phyloP scores from a whole-genome alignment of 2,329 filamentous ascomycete genomes.

The Niveomyces coronatus region DNA sequence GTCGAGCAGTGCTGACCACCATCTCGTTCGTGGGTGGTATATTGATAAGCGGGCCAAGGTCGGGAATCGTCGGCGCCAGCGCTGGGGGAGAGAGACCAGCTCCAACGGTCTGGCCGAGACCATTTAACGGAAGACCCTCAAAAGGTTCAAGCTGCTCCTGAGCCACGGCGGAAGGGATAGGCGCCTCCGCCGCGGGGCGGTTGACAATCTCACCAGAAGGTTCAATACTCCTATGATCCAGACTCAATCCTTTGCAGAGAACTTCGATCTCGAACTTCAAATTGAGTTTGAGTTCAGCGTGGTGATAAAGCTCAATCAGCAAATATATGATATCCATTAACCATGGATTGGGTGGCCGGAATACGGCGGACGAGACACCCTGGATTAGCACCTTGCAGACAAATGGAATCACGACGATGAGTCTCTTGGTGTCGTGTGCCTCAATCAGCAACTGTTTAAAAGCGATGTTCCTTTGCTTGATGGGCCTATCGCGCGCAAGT shows the following conservation, averaged over 20 bases:
- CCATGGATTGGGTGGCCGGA: constrained; percentile 94
- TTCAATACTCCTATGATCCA: constrained; percentile 89
- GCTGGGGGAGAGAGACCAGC: constrained; percentile 67
- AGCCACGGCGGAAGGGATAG: constrained; percentile 46
- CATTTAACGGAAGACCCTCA: constrained; percentile 70
- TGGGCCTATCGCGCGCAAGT: constrained; percentile 85
- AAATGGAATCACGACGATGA: constrained; percentile 90
- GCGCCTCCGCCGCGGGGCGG: constrained; percentile 54
- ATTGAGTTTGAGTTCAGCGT: constrained; percentile 87
- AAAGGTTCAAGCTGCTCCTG: constrained; percentile 69
- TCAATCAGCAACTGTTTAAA: constrained; percentile 94
- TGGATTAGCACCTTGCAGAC: constrained; percentile 92
- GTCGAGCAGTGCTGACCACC: constrained; percentile 58
- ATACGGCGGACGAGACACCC: constrained; percentile 74
- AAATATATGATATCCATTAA: constrained; percentile 90
- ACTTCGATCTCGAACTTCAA: constrained; percentile 99
- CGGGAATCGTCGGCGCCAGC: constrained; percentile 72
- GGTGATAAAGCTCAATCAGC: constrained; percentile 87
- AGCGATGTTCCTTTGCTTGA: constrained; percentile 92
- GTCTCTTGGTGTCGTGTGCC: constrained; percentile 81
- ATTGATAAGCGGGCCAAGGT: constrained; percentile 67
- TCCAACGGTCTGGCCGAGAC: constrained; percentile 56
- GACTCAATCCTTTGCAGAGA: constrained; percentile 78
- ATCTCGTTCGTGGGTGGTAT: constrained; percentile 75
- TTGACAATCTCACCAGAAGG: constrained; percentile 80